These are phyloP conservation scores for Pezicula rhizophila DNA, from an alignment of 2,329 filamentous ascomycete genomes.

Conservation along the genomic window DNA sequence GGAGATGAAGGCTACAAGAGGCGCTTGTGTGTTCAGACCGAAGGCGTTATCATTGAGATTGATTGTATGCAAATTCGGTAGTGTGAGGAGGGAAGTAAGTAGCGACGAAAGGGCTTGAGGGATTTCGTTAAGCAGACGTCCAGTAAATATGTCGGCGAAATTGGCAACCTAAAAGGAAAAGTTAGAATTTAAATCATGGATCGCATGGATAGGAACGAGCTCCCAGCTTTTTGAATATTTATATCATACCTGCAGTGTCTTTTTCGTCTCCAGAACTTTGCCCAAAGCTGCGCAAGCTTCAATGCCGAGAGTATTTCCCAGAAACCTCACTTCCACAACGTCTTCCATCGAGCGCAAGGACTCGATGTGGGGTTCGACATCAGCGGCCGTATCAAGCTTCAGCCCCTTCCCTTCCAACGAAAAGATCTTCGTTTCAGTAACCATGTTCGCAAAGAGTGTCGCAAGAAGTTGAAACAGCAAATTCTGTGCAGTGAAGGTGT, in stretches of 20 bases:
- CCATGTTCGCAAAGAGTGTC: conserved; percentile 32
- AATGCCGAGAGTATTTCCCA: conserved; percentile 89
- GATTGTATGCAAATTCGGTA: conserved; percentile 81
- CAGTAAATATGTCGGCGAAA: conserved; percentile 96
- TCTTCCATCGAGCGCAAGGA: conserved; percentile 64
- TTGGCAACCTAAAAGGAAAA: conserved; percentile 59
- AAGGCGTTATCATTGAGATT: conserved; percentile 98
- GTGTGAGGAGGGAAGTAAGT: conserved; percentile 78
- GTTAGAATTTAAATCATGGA: conserved; percentile 2
- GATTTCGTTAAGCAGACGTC: conserved; percentile 87
- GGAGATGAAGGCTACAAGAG: conserved; percentile 85
- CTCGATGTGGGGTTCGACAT: conserved; percentile 79
- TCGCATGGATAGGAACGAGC: conserved; percentile 6
- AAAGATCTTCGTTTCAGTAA: conserved; percentile 61
- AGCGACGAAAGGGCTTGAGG: conserved; percentile 81
- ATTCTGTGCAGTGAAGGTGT: no score
- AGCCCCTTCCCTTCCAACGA: conserved; percentile 87
- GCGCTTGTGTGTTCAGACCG: conserved; percentile 88
- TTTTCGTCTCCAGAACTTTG: conserved; percentile 77
- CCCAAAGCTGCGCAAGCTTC: conserved; percentile 82
- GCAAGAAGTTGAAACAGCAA: no score
- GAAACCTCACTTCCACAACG: conserved; percentile 77
- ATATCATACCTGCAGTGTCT: conserved; percentile 61
- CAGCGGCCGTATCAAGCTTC: conserved; percentile 83
- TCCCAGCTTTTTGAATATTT: background rate